A percentile compares a stretch with the other conserved stretches of the same genome.
phyloP scores from a whole-genome alignment of 2,329 filamentous ascomycete genomes.

The Elsinoe australis region DNA sequence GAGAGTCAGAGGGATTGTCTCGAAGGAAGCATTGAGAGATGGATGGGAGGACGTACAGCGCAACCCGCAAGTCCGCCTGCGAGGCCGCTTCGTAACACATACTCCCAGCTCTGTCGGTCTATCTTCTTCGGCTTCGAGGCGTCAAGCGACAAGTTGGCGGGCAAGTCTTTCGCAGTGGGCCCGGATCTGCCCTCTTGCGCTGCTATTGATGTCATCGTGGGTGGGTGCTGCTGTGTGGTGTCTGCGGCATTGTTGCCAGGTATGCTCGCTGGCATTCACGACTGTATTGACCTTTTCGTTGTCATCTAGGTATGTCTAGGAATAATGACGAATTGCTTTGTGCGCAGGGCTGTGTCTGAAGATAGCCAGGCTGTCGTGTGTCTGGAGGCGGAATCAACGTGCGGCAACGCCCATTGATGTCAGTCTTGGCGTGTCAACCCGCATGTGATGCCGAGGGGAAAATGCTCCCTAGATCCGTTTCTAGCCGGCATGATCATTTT shows the following conservation, averaged over 20 bases:
- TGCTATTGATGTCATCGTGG: constrained; percentile 30
- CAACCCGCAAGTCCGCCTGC: constrained; percentile 88
- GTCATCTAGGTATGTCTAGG: neutral
- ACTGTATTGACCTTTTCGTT: neutral
- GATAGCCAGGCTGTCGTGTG: neutral
- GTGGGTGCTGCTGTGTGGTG: constrained; percentile 22
- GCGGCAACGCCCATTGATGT: constrained; percentile 15
- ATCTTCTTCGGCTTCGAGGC: constrained; percentile 42
- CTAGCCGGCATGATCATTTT: neutral
- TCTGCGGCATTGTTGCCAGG: constrained; percentile 29
- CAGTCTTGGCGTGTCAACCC: constrained; percentile 12
- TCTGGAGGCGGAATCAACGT: constrained; percentile 12
- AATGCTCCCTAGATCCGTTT: constrained; percentile 4
- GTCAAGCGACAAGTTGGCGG: constrained; percentile 41
- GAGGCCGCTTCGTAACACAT: constrained; percentile 72
- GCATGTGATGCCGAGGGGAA: constrained; percentile 13
- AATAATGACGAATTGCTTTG: neutral
- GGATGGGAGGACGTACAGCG: constrained; percentile 56
- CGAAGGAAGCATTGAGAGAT: constrained; percentile 16
- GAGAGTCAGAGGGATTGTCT: constrained; percentile 8
- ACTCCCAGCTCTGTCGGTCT: constrained; percentile 70
- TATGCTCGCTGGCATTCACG: constrained; percentile 34
- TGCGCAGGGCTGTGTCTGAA: neutral
- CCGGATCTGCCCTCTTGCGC: constrained; percentile 30
- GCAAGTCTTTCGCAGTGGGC: constrained; percentile 47